Base-by-base conservation (phyloP, 192 early-diverging fungal genomes). In the Chytriomyces sp. region DNA sequence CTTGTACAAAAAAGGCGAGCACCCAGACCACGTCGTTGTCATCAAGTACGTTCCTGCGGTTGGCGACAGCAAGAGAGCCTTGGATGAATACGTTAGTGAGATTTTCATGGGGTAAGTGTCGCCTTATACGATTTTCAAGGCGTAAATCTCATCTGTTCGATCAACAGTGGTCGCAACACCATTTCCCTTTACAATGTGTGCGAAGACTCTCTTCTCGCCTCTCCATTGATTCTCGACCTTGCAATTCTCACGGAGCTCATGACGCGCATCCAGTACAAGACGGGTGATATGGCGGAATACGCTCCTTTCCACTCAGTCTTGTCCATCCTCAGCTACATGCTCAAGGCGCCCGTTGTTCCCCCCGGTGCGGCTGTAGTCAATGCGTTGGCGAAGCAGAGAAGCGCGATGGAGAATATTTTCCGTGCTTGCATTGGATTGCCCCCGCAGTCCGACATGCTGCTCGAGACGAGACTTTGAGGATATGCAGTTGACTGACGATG, bases 181-280 rank as follows among this genome's bases (percentile, higher is more conserved):
- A 93, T 99, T 78, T 98, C 97, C 59, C 76, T 96, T 77, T 98
- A 96, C 89, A 99, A 99, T 84, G 94, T 95, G 31, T 99, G 97
- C 83, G 97, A 99, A 85, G 97, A 99, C 80, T 98, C 96, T 52
- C 90, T 99, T 67, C 88, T 99, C 67, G 97, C 97, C 59, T 93
- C 93, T 59, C 97, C 97, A 44, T 84, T 99, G 44, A 99, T 99
- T 84, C 87, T 99, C 77, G 97, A 99, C 74, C 82, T 99, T 71
- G 90, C 91, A 63, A 92, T 98, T 77, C 81, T 99, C 77, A 91
- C 94, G 66, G 97, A 99, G 85, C 85, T 99, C 66, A 94, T 98
- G 92, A 95, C 95, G 56, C 94, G 97, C 77, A 94, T 99, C 70
- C 61, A 89, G 72, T 99, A 94, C 90, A 86, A 90, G 80, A 91